These are phyloP conservation scores for Fusarium avenaceum DNA, from an alignment of 2,329 filamentous ascomycete species.

Conservation along the genomic window DNA sequence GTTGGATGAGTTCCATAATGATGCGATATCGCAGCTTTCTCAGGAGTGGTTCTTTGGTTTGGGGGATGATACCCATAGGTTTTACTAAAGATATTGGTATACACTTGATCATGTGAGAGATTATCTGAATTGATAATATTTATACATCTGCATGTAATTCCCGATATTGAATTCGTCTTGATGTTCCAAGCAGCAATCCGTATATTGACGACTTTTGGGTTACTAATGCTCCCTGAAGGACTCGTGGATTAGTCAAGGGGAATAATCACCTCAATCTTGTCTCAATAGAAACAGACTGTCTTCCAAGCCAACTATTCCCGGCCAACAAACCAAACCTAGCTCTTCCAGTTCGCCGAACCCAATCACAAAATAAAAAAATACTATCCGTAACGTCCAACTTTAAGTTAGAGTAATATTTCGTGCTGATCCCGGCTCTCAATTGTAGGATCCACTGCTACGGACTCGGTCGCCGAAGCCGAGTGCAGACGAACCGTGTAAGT, in stretches of 20 bases:
- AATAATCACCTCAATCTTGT: no score
- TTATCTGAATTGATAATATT: no score
- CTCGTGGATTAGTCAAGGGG: no score
- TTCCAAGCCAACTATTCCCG: not conserved
- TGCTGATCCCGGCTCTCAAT: fast-evolving
- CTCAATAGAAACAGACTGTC: no score
- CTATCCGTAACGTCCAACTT: not conserved
- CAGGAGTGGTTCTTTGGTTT: conserved; percentile 44
- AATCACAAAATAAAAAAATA: no score
- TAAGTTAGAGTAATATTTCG: fast-evolving
- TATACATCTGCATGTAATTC: no score
- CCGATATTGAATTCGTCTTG: no score
- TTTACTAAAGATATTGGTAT: conserved; percentile 19
- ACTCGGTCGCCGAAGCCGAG: conserved; percentile 40
- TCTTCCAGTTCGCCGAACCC: not conserved
- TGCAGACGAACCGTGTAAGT: conserved; percentile 12
- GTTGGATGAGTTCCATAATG: conserved; percentile 44
- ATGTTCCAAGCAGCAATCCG: no score
- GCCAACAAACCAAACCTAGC: not conserved
- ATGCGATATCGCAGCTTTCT: conserved; percentile 47
- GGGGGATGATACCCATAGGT: conserved; percentile 30
- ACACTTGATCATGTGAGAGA: not conserved
- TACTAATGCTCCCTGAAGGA: no score
- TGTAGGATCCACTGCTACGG: not conserved
- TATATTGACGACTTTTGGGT: no score